Conservation (phyloP, 2,329 filamentous ascomycete genomes). For the Penicillium sp. region DNA sequence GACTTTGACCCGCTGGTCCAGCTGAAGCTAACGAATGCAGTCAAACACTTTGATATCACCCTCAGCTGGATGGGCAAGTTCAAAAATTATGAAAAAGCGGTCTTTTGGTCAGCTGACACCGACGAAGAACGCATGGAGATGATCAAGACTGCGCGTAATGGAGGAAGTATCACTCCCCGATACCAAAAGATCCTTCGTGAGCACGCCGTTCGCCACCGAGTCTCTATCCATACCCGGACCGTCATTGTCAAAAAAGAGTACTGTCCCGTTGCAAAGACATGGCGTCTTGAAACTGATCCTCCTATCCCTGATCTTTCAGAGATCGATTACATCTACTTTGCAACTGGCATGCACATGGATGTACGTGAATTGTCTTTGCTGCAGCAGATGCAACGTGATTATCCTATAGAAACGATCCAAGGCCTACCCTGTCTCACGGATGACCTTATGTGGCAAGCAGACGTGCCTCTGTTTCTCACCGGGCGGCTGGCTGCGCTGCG, state of each 20-base stretch:
- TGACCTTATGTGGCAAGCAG: constrained; percentile 74
- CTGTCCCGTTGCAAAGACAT: constrained; percentile 53
- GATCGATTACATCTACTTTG: constrained; percentile 74
- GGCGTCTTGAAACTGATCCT: constrained; percentile 60
- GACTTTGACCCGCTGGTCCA: not conserved
- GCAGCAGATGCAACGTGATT: constrained; percentile 60
- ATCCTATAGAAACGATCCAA: constrained; percentile 66
- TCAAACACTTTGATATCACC: constrained; percentile 80
- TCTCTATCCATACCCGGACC: constrained; percentile 64
- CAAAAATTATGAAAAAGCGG: constrained; percentile 75
- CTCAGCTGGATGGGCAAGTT: constrained; percentile 83
- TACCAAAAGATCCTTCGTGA: constrained; percentile 70
- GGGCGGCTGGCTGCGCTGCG: constrained; percentile 70
- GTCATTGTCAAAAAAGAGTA: constrained; percentile 59
- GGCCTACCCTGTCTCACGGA: constrained; percentile 76
- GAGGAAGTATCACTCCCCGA: constrained; percentile 75
- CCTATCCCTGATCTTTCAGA: constrained; percentile 54
- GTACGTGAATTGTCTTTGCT: constrained; percentile 66
- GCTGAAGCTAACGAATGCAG: constrained; percentile 24
- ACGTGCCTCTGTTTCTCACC: constrained; percentile 74
- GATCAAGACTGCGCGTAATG: constrained; percentile 68
- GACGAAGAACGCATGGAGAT: constrained; percentile 72
- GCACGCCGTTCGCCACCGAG: constrained; percentile 57
- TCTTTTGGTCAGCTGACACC: constrained; percentile 76
- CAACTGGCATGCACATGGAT: constrained; percentile 72